These are phyloP conservation scores for Fusarium sacchari DNA, from an alignment of 2,329 filamentous ascomycete genomes.

Conservation along the genomic window DNA sequence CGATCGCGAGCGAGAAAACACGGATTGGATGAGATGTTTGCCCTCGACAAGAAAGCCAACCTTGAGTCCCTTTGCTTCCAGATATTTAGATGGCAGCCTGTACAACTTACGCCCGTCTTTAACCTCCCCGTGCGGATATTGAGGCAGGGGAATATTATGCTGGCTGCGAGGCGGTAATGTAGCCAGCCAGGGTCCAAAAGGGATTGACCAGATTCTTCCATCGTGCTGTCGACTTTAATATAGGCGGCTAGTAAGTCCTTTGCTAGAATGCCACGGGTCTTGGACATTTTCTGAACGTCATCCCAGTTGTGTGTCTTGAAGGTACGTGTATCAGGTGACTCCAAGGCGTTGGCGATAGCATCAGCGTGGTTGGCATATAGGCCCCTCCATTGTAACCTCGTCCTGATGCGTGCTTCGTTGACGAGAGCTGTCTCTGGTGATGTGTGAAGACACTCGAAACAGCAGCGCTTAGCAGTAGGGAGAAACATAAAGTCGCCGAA, in stretches of 20 bases:
- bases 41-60: neutral
- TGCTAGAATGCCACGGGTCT: neutral
- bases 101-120: constrained; percentile 1
- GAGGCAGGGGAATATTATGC: neutral
- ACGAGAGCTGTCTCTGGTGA: neutral
- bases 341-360: rapidly evolving
- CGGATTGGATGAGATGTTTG: neutral
- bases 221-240: rapidly evolving
- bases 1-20: neutral
- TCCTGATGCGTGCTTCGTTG: rapidly evolving
- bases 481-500: constrained; percentile 18
- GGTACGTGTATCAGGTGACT: neutral
- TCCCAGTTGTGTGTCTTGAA: neutral
- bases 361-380: neutral
- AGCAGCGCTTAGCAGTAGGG: constrained; percentile 3
- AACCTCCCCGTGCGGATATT: neutral
- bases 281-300: neutral
- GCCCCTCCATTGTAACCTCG: rapidly evolving
- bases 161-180: neutral
- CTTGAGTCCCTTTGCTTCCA: neutral
- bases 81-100: neutral
- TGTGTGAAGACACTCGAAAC: neutral
- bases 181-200: neutral
- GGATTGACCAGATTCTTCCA: rapidly evolving
- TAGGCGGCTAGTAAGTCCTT: neutral